Evolutionary conservation across 495 filamentous ascomycete genomes (phyloP), one percentile per base, ranked within the genome.

Genomic region (Clavariopsis aquatica): DNA sequence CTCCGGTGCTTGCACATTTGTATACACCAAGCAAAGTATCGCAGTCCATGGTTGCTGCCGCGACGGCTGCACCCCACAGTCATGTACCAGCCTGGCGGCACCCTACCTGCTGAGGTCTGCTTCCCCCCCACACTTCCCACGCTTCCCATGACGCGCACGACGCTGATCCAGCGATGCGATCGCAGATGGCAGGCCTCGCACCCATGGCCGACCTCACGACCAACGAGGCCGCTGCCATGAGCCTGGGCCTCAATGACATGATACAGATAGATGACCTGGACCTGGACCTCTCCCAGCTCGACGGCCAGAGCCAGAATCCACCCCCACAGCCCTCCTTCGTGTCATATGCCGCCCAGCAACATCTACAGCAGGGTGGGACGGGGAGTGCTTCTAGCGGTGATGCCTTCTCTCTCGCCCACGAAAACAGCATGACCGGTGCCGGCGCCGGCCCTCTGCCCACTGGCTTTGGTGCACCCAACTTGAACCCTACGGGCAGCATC

Each of bases 401-500:
- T 60, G 75, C 47, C 52, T 69, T 60, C 34, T 46, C 45, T 26
- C 43, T 56, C 28, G 49, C 60, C 12, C 63, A 68, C 47, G 73
- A 78, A 26, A 65, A 62, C 29, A 64, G 73, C 29, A 76, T 79
- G 71, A 75, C 71, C 38, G 80, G 79, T 15, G 80, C 75, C 6
- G 83, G 83, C 24, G 83, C 82, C 34, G 83, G 84, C 23, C 84
- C 84, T 29, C 75, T 82, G 31, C 83, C 81, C 23, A 81, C 82
- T 17, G 76, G 83, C 47, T 84, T 82, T 74, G 80, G 78, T 26
- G 72, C 79, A 58, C 82, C 83, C 56, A 75, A 76, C 46, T 69
- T 75, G 34, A 70, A 77, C 46, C 77, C 77, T 36, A 78, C 78
- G 49, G 84, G 79, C 45, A 92, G 85, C 74, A 86, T 85, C 9